A percentile compares a stretch with the other conserved stretches of the same genome.
Evolutionary conservation across 176 grass and related monocot species (phyloP).

Genomic region (Miscanthus lutarioriparius): DNA sequence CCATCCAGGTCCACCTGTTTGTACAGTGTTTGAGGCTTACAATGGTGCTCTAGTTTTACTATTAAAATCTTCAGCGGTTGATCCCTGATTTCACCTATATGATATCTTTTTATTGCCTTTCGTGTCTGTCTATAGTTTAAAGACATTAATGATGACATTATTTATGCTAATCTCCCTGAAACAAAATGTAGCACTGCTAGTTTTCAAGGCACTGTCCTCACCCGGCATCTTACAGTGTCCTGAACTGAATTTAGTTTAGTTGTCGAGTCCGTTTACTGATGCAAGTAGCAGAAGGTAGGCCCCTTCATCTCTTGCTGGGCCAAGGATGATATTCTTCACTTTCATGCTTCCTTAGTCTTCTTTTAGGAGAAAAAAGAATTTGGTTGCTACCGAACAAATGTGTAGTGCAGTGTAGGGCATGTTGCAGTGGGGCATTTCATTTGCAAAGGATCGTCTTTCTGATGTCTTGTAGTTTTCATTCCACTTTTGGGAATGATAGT

Average conservation of each 20-base stretch:
- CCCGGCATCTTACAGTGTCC: conserved; percentile 6
- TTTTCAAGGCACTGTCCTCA: conserved; percentile 21
- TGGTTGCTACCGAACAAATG: conserved; percentile 43
- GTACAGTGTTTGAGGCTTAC: neutral
- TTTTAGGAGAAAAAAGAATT: conserved; percentile 34
- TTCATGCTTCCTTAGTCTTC: conserved; percentile 23
- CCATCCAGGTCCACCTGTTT: neutral
- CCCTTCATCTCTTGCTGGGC: conserved; percentile 40
- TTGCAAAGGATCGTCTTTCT: conserved; percentile 35
- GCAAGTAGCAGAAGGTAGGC: conserved; percentile 32
- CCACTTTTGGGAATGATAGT: conserved; percentile 22
- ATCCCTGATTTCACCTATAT: neutral
- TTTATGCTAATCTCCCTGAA: neutral
- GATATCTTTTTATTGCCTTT: neutral
- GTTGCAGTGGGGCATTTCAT: conserved; percentile 46
- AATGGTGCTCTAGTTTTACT: neutral
- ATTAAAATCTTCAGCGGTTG: conserved; percentile 22
- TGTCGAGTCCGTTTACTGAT: conserved; percentile 23
- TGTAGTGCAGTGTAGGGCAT: conserved; percentile 30
- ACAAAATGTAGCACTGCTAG: neutral
- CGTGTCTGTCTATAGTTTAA: neutral
- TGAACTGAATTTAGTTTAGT: conserved; percentile 30
- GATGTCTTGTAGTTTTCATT: conserved; percentile 26
- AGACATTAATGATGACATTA: neutral
- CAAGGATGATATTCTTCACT: conserved; percentile 39